Percentiles rank a stretch among this genome's conserved stretches.
Evolutionary conservation across 805 yeast species (phyloP).

Genomic region (Ogataea degrootiae): DNA sequence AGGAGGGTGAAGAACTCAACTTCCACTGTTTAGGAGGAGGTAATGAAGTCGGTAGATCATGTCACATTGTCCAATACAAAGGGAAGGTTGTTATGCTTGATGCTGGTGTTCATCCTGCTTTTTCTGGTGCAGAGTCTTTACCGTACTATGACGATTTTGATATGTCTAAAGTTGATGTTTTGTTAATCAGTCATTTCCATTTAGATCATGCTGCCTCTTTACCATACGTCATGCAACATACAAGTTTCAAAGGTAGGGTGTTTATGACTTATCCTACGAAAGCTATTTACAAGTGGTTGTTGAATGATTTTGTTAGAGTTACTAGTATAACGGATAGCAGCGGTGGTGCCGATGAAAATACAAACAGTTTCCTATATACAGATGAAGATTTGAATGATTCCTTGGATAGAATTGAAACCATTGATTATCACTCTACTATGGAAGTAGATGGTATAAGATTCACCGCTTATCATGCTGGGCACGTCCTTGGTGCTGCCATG

Average conservation of each 20-base stretch:
- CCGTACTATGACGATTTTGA: conserved; percentile 97
- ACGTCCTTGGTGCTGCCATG: conserved; percentile 98
- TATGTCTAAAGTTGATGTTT: conserved; percentile 75
- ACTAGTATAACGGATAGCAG: conserved; percentile 53
- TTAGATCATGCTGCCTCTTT: conserved; percentile 97
- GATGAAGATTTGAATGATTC: conserved; percentile 88
- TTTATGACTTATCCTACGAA: conserved; percentile 99
- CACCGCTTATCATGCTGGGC: conserved; percentile 99
- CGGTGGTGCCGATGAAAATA: conserved; percentile 39
- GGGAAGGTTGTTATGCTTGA: conserved; percentile 96
- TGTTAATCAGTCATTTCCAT: conserved; percentile 92
- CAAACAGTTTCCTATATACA: conserved; percentile 54
- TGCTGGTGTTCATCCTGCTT: conserved; percentile 98
- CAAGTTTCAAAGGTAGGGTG: conserved; percentile 90
- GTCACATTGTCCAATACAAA: conserved; percentile 87
- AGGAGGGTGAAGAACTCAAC: conserved; percentile 37
- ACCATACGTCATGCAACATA: conserved; percentile 97
- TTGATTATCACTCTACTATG: conserved; percentile 92
- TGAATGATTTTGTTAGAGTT: conserved; percentile 91
- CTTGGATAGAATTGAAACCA: conserved; percentile 85
- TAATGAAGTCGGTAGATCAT: conserved; percentile 94
- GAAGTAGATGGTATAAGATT: conserved; percentile 92
- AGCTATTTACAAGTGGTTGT: conserved; percentile 93
- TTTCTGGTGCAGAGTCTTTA: conserved; percentile 79
- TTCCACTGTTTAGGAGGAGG: conserved; percentile 97